Evolutionary conservation across 23 red algal genomes (phyloP), one percentile per base, ranked within the genome.

Genomic region (Gracilaria caudata): DNA sequence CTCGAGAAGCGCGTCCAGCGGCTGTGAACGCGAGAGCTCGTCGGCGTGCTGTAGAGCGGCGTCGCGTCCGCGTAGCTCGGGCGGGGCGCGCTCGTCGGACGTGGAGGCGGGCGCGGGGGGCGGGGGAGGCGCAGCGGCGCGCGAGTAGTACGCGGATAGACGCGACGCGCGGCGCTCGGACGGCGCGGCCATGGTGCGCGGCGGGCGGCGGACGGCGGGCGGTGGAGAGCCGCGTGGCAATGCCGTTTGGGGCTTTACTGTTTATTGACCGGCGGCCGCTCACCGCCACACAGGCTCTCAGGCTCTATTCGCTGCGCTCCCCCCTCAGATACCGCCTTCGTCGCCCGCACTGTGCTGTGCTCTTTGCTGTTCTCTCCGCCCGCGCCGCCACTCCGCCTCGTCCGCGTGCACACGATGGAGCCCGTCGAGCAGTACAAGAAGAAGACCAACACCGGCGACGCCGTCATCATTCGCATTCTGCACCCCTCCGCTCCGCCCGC

Each of bases 391-490:
- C 57, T 25, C 57, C 36, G 36, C 35, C 4, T 28, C 66, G 37
- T 35, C 35, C 66, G 57, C 7, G 7, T 61, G 57, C 66, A 1
- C 70, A 21, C 43, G 4, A 75, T 75, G 70, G 7, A 47, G 7
- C 14, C 39, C 70, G 70, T 89, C 29, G 85, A 89, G 61, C 49
- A 64, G 72, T 89, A 89, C 39, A 66, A 66, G 40, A 79, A 89
- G 57, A 89, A 89, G 72, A 79, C 85, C 25, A 78, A 89, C 51
- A 79, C 85, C 16, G 85, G 85, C 35, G 54, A 89, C 46, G 23
- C 68, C 56, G 85, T 89, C 17, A 20, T 78, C 0, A 68, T 78
- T 11, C 85, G 85, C 36, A 61, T 89, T 26, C 66, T 47, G 17
- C 0, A 2, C 26, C 60, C 60, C 36, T 1, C 29, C 12, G 24